Evolutionary conservation across 352 stramenopile species (phyloP), one percentile per base, ranked within the genome.

Genomic region (Pythium angustatum): DNA sequence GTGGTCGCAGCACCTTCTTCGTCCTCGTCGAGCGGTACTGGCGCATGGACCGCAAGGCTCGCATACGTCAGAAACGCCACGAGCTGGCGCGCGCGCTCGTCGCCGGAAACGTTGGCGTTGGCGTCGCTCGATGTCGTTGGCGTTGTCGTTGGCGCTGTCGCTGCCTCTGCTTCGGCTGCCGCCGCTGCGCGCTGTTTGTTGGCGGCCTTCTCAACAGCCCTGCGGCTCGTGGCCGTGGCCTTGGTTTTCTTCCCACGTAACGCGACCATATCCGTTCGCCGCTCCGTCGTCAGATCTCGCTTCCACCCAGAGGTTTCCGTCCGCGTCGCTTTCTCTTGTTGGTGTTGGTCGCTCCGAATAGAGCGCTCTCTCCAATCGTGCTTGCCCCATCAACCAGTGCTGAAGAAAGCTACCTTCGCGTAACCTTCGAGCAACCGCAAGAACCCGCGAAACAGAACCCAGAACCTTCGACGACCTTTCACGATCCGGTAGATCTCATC

Each of bases 211-310:
- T 87, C 79, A 15, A 76, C 57, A 26, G 77, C 67, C 69, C 83
- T 89, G 58, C 68, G 72, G 69, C 85, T 90, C 44, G 83, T 59
- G 38, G 79, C 44, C 33, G 52, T 75, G 19, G 76, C 80, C 66
- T 87, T 90, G 34, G 78, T 63, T 71, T 93, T 93, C 70, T 87
- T 88, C 22, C 80, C 79, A 11, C 83, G 79, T 49, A 93, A 78
- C 48, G 83, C 79, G 58, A 90, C 83, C 83, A 93, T 92, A 5
- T 4, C 24, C 33, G 33, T 47, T 10, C 5, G 7, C n/a, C 19
- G n/a, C n/a, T n/a, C n/a, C n/a, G n/a, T n/a, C n/a, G n/a, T n/a
- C n/a, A n/a, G n/a, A n/a, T n/a, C n/a, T n/a, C n/a, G n/a, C n/a
- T 3, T 21, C 34, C 31, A 27, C 24, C 24, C 34, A 33, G 21